Evolutionary conservation across 768 basidiomycete genomes (phyloP).

Genomic region (Rhodotorula paludigena): DNA sequence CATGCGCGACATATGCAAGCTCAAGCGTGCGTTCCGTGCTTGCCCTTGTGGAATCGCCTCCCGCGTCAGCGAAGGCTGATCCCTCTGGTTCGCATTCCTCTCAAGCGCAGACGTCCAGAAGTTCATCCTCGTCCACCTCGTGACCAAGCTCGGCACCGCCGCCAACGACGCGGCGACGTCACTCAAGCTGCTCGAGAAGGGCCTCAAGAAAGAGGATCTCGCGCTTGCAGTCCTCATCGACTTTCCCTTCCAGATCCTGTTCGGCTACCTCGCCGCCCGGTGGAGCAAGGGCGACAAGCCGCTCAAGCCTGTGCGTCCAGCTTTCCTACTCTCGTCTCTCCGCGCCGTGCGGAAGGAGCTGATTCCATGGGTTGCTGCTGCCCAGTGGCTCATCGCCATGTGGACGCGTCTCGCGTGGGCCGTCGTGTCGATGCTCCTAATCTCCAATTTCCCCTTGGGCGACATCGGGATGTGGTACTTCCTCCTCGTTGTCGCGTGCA

Average conservation of each 20-base stretch:
- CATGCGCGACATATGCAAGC: constrained; percentile 87
- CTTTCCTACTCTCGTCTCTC: neutral
- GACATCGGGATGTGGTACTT: constrained; percentile 61
- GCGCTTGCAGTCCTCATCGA: constrained; percentile 93
- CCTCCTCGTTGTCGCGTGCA: constrained; percentile 69
- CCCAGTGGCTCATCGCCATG: constrained; percentile 76
- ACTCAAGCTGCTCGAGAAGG: constrained; percentile 94
- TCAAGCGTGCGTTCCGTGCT: constrained; percentile 64
- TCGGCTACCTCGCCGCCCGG: constrained; percentile 86
- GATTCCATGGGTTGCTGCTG: no score
- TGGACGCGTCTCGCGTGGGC: constrained; percentile 78
- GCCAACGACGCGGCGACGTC: constrained; percentile 86
- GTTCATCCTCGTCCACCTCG: constrained; percentile 75
- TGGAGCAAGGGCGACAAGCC: constrained; percentile 79
- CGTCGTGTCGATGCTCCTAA: constrained; percentile 65
- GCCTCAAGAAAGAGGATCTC: constrained; percentile 87
- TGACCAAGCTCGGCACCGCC: constrained; percentile 90
- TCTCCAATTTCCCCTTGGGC: constrained; percentile 73
- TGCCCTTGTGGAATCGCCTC: neutral
- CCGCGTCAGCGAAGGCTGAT: neutral
- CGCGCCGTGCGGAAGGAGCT: no score
- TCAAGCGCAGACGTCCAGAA: constrained; percentile 71
- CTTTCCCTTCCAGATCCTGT: constrained; percentile 93
- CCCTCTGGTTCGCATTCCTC: neutral
- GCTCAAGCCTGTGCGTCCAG: constrained; percentile 55